A percentile compares a stretch with the other conserved stretches of the same genome.
Evolutionary conservation across 495 filamentous ascomycete species (phyloP).

Genomic region (Penicilliopsis zonata): DNA sequence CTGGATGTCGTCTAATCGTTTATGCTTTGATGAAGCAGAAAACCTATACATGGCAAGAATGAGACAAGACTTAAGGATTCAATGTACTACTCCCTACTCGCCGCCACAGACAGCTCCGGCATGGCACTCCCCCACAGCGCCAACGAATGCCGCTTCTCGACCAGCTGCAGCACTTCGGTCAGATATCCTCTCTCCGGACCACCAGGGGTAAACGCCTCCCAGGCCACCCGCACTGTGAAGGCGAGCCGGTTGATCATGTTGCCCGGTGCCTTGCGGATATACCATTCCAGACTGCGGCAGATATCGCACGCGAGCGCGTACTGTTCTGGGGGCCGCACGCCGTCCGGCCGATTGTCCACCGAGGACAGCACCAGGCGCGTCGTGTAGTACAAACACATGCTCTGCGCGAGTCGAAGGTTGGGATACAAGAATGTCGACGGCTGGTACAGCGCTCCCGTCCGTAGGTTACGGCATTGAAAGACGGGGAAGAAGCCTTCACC

Average conservation of each 20-base stretch:
- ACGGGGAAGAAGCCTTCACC: slow-evolving; percentile 21
- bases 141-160: slow-evolving; percentile 26
- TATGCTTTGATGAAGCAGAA: too few relatives aligned
- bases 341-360: slow-evolving; percentile 23
- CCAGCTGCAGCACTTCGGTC: slow-evolving; percentile 25
- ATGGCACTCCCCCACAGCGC: slow-evolving; percentile 30
- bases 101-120: slow-evolving; percentile 31
- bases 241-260: slow-evolving; percentile 39
- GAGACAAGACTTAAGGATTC: too few relatives aligned
- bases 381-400: slow-evolving; percentile 31
- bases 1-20: too few relatives aligned
- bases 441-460: slow-evolving; percentile 22
- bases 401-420: slow-evolving; percentile 28
- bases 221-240: slow-evolving; percentile 29
- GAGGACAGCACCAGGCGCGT: slow-evolving; percentile 25
- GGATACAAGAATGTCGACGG: slow-evolving; percentile 28
- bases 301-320: slow-evolving; percentile 30
- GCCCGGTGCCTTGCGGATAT: slow-evolving; percentile 25
- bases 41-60: too few relatives aligned
- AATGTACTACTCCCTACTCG: too few relatives aligned
- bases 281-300: slow-evolving; percentile 29
- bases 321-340: slow-evolving; percentile 21
- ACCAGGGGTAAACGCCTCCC: slow-evolving; percentile 27
- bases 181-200: slow-evolving; percentile 28
- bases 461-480: slow-evolving; percentile 26